Evolutionary conservation across 352 stramenopile genomes (phyloP), one percentile per base, ranked within the genome.

Genomic region (Globisporangium polare): DNA sequence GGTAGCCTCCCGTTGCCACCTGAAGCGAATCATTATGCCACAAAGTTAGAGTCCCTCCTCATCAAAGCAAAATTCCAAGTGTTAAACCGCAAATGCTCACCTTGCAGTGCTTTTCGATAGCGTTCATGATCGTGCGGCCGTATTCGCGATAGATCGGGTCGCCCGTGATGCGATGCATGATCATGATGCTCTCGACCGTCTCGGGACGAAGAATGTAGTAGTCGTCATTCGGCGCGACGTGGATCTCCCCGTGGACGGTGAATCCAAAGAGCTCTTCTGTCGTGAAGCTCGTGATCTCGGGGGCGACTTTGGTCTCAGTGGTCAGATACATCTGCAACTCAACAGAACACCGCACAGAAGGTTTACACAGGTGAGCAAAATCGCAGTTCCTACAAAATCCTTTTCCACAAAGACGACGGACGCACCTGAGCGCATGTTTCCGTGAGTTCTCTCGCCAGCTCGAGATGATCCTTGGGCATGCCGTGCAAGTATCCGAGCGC

Each of bases 121-220:
- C 81, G 2, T 82, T 50, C 67, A 97, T 94, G 63, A 97, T 95
- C 3, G 66, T 55, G 29, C 85, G 88, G 0, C 86, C 91, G 62
- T 89, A 77, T 13, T 89, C 77, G 22, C 81, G 77, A 55, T 97
- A 97, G 45, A 78, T 79, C 33, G 80, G 71, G 37, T 97, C 74
- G 2, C 76, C 72, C 9, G 90, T 98, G n/a, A 91, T 72, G 24
- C 89, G 83, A 61, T 96, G 88, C 12, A 97, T 59, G 15, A 97
- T 69, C 75, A 97, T 94, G 7, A 97, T 66, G 31, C 80, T 96
- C 68, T 98, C 92, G 26, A 96, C 76, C 1, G 81, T 94, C 71
- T 97, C 92, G 0, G 91, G 89, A 17, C 90, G 86, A 7, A 97
- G 68, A 24, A 80, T 66, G 52, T 96, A 90, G 53, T 73, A 83